Evolutionary conservation across 306 rosid genomes (phyloP), one percentile per base, ranked within the genome.

Genomic region (Mimosa pudica): DNA sequence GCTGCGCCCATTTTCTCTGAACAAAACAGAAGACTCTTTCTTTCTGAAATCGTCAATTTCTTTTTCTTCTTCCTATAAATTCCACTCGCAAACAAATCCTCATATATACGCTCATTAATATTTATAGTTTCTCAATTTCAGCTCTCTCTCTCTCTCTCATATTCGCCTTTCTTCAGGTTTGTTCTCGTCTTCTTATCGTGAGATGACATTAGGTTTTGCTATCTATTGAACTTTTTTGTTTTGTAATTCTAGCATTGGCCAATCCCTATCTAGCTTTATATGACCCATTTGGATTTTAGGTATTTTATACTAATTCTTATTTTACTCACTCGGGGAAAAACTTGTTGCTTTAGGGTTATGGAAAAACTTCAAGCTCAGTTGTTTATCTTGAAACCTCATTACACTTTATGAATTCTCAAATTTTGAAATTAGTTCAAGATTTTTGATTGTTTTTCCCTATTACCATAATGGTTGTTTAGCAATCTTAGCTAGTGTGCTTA

Each of bases 91-190:
- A 24, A 24, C 30, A 24, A 24, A 24, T 24, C 30, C 30, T 24
- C 30, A 24, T 24, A 24, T 24, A 13, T 11, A 71, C 62, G 52
- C 8, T 48, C n/a, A 71, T 6, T 17, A 7, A 18, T 35, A 24
- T 1, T 24, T 24, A 24, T 24, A 24, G 0, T 24, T 36, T 73
- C n/a, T 1, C 9, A 36, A 35, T 54, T 73, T 73, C 65, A 7
- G 41, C 36, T 8, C 24, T 32, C 7, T 14, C 30, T 51, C 24
- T 38, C 41, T 38, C 42, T 1, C 42, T 38, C 42, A 45, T 32
- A 11, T 52, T 36, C 12, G 41, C 20, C 54, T 57, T 74, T 12
- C 54, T 57, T 74, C 52, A 17, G 77, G 77, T 74, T 49, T 41
- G 77, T 74, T 74, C 54, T 10, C 41, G 18, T 74, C 20, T 18